Evolutionary conservation across 495 filamentous ascomycete genomes (phyloP).

Genomic region (Penicillium verhagenii): DNA sequence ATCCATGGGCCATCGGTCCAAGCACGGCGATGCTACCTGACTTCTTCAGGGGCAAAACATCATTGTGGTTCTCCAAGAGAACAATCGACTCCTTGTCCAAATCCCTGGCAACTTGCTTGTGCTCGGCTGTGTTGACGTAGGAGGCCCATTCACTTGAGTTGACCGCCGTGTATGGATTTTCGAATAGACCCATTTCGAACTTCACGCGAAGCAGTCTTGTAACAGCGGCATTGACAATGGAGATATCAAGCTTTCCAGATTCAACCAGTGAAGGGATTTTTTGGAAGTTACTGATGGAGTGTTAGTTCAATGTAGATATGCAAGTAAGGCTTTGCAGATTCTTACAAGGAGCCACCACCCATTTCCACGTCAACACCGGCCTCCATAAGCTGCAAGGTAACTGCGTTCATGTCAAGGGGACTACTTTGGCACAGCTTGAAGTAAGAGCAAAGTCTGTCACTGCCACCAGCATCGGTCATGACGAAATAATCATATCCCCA

Average conservation of each 20-base stretch:
- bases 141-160: slow-evolving; percentile 49
- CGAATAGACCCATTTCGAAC: slow-evolving; percentile 66
- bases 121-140: slow-evolving; percentile 57
- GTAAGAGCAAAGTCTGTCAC: slow-evolving; percentile 60
- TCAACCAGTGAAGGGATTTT: slow-evolving; percentile 62
- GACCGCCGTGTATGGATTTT: slow-evolving; percentile 59
- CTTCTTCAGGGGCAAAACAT: slow-evolving; percentile 55
- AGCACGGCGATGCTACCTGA: slow-evolving; percentile 60
- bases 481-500: slow-evolving; percentile 70
- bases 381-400: slow-evolving; percentile 55
- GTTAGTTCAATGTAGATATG: slow-evolving; percentile 4
- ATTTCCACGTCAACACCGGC: slow-evolving; percentile 75
- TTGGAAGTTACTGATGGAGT: slow-evolving; percentile 51
- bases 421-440: slow-evolving; percentile 59
- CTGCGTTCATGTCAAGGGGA: slow-evolving; percentile 58
- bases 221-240: slow-evolving; percentile 62
- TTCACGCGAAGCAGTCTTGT: slow-evolving; percentile 60
- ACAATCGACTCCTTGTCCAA: slow-evolving; percentile 67
- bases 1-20: slow-evolving; percentile 70
- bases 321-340: background rate
- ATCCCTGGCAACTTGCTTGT: slow-evolving; percentile 54
- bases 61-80: slow-evolving; percentile 65
- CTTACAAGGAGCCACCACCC: slow-evolving; percentile 66
- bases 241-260: slow-evolving; percentile 53
- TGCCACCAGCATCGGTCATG: slow-evolving; percentile 60